A percentile compares a stretch with the other conserved stretches of the same genome.
Evolutionary conservation across 2,329 filamentous ascomycete genomes (phyloP).

Genomic region (Colletotrichum sp.): DNA sequence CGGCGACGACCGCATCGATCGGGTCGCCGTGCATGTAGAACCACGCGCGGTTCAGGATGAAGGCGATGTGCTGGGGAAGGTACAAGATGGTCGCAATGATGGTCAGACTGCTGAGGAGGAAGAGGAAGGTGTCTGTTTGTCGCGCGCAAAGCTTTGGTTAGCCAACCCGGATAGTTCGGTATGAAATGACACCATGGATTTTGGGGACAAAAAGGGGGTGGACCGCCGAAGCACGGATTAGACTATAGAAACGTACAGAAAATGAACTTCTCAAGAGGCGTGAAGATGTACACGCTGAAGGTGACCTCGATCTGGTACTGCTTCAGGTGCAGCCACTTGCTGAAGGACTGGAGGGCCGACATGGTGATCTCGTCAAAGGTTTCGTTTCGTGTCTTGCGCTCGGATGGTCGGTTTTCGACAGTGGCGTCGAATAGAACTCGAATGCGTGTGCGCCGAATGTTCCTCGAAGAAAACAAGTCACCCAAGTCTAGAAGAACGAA

Average conservation of each 20-base stretch:
- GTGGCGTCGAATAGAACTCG: not conserved
- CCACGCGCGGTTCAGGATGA: conserved; percentile 84
- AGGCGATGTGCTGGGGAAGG: conserved; percentile 87
- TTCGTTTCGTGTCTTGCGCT: not conserved
- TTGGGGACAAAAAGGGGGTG: not conserved
- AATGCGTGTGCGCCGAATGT: not conserved
- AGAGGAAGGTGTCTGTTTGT: conserved; percentile 80
- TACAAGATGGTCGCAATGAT: conserved; percentile 89
- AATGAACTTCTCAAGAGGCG: conserved; percentile 92
- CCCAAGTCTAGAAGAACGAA: not conserved
- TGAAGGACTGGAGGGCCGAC: conserved; percentile 57
- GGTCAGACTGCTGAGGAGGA: conserved; percentile 87
- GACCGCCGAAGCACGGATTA: not conserved
- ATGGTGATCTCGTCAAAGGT: conserved; percentile 20
- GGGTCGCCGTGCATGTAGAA: conserved; percentile 94
- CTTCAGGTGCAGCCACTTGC: conserved; percentile 91
- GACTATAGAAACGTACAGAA: conserved; percentile 74
- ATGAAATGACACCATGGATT: not conserved
- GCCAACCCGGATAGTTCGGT: not conserved
- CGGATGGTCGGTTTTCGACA: not conserved
- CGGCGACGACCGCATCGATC: conserved; percentile 57
- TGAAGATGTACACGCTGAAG: conserved; percentile 96
- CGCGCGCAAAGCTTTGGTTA: not conserved
- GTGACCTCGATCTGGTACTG: conserved; percentile 99
- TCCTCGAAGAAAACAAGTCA: not conserved